Conservation (phyloP, 768 basidiomycete species). For the Mycena epipterygia region DNA sequence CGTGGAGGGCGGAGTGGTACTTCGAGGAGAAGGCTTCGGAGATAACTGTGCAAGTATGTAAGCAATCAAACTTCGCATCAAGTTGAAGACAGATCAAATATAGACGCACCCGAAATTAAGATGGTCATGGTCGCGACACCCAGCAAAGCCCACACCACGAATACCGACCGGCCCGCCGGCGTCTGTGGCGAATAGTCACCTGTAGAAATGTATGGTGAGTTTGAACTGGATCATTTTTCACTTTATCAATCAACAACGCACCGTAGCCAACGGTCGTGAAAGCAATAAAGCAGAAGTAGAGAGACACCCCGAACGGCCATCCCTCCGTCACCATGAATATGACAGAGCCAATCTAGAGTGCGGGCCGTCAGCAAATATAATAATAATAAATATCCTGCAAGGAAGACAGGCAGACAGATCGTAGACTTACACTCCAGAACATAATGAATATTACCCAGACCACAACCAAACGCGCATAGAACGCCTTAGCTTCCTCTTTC, state of each 20-base stretch:
- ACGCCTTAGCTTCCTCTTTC: conserved; percentile 67
- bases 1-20: conserved; percentile 71
- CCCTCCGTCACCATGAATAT: conserved; percentile 79
- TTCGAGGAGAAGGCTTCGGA: conserved; percentile 75
- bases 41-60: conserved; percentile 57
- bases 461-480: conserved; percentile 66
- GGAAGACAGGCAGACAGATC: too few species aligned
- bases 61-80: not conserved
- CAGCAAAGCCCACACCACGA: conserved; percentile 83
- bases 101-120: conserved; percentile 71
- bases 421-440: conserved; percentile 84
- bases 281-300: conserved; percentile 84
- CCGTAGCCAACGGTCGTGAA: conserved; percentile 85
- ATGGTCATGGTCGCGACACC: conserved; percentile 85
- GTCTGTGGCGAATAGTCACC: conserved; percentile 75
- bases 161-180: conserved; percentile 80
- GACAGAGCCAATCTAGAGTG: conserved; percentile 69
- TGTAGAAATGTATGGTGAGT: conserved; percentile 30
- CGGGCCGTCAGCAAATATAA: not conserved
- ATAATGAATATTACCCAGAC: conserved; percentile 73
- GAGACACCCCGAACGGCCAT: conserved; percentile 73
- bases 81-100: not conserved
- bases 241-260: conserved; percentile 6
- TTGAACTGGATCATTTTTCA: not conserved
- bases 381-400: not conserved